A percentile compares a stretch with the other conserved stretches of the same genome.
These are phyloP conservation scores for Podaxis mareebaensis DNA, from an alignment of 768 basidiomycete genomes.

Conservation along the genomic window DNA sequence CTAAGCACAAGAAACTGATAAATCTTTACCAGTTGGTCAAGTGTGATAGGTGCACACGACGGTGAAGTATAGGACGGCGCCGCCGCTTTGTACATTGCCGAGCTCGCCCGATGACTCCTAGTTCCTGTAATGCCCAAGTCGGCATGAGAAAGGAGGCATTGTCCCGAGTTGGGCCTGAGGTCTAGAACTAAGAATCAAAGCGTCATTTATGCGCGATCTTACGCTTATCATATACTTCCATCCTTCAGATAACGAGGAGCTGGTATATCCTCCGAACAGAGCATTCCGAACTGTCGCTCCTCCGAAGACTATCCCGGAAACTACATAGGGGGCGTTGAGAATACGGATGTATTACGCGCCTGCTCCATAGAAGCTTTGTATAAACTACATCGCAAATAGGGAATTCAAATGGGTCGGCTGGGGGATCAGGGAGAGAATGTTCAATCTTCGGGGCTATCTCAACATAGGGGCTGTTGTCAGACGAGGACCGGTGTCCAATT, in stretches of 20 bases:
- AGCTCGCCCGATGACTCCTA: no score
- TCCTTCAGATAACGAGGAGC: conserved; percentile 19
- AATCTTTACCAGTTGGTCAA: no score
- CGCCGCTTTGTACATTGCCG: no score
- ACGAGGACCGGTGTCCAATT: not conserved
- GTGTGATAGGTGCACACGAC: no score
- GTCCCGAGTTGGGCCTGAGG: no score
- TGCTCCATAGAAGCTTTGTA: no score
- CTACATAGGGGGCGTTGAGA: no score
- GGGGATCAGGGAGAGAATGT: not conserved
- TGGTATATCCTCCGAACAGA: conserved; percentile 12
- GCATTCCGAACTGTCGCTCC: conserved; percentile 1
- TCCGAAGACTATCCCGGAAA: conserved; percentile 23
- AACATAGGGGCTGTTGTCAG: not conserved
- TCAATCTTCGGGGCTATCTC: not conserved
- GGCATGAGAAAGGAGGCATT: conserved; percentile 33
- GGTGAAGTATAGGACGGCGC: no score
- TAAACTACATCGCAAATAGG: not conserved
- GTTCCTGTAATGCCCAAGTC: no score
- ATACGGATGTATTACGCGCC: no score
- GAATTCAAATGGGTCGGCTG: not conserved
- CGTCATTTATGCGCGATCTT: not conserved
- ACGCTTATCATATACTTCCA: conserved; percentile 17
- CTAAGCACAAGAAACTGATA: no score
- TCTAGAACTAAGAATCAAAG: not conserved